phyloP scores from a whole-genome alignment of 73 alveolate genomes.

The Tetrahymena thermophila region DNA sequence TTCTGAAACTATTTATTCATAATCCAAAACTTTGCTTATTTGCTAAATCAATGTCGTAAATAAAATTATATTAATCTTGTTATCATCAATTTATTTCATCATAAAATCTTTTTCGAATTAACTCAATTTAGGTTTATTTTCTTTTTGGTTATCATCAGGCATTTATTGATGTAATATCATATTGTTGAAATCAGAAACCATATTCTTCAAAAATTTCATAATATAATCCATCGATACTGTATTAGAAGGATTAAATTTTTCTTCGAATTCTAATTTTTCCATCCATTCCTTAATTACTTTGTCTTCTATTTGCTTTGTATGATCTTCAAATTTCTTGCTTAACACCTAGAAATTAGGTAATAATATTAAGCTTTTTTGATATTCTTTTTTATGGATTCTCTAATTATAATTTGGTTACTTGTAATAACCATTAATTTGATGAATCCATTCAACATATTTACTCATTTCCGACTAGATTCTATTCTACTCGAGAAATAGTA shows the following conservation, averaged over 20 bases:
- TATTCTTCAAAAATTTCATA: background rate
- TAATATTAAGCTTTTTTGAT: background rate
- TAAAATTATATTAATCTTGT: background rate
- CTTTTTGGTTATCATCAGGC: background rate
- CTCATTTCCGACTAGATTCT: background rate
- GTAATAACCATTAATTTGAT: background rate
- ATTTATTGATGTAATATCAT: background rate
- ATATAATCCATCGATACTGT: background rate
- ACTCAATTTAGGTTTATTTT: background rate
- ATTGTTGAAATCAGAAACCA: background rate
- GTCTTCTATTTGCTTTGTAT: background rate
- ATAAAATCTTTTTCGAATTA: background rate
- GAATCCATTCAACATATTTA: background rate
- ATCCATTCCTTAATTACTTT: background rate
- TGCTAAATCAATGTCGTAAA: background rate
- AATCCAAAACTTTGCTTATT: background rate
- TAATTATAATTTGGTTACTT: background rate
- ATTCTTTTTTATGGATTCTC: background rate
- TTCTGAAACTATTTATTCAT: background rate
- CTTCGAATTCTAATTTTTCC: background rate
- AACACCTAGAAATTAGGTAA: background rate
- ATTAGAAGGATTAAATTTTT: background rate
- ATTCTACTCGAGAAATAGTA: background rate
- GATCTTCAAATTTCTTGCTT: background rate
- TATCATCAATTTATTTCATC: background rate